Percentiles rank a stretch among this genome's conserved stretches.
Evolutionary conservation across 208 protist genomes (phyloP).

Genomic region (Crithidia sp.): DNA sequence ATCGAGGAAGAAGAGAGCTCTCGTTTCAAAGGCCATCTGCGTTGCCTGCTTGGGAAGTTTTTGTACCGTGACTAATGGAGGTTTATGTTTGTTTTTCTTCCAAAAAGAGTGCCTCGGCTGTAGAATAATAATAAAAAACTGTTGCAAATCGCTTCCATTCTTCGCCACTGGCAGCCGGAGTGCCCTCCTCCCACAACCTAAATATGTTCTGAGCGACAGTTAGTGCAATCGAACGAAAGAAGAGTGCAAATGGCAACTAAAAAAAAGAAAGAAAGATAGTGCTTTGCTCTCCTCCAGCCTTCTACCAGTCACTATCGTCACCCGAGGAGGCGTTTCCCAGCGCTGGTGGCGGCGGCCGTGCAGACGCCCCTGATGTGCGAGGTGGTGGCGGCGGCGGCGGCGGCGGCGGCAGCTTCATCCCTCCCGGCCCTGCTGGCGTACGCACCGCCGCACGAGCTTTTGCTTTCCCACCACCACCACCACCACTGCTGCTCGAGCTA

Average conservation of each 20-base stretch:
- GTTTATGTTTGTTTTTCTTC: too few species aligned
- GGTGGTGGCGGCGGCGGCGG: not conserved
- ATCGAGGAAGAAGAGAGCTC: too few species aligned
- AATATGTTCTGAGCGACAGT: too few species aligned
- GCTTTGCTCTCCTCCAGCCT: not conserved
- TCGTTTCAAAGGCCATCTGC: too few species aligned
- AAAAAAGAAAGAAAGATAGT: not conserved
- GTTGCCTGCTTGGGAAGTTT: too few species aligned
- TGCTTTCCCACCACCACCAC: not conserved
- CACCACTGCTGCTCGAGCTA: not conserved
- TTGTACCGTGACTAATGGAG: too few species aligned
- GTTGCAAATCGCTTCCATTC: too few species aligned
- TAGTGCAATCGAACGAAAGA: not conserved
- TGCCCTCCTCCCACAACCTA: too few species aligned
- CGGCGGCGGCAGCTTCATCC: not conserved
- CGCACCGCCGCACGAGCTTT: not conserved
- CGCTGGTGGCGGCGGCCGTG: slow-evolving; percentile 9
- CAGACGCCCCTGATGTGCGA: not conserved
- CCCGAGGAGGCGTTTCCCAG: slow-evolving; percentile 1
- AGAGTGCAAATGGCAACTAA: too few species aligned
- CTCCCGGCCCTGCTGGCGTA: not conserved
- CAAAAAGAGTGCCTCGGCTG: too few species aligned
- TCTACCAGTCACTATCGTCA: slow-evolving; percentile 24
- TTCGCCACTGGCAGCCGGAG: too few species aligned
- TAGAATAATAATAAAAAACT: too few species aligned